Base-by-base conservation (phyloP, 495 filamentous ascomycete genomes). In the Penicillium cataractarum region DNA sequence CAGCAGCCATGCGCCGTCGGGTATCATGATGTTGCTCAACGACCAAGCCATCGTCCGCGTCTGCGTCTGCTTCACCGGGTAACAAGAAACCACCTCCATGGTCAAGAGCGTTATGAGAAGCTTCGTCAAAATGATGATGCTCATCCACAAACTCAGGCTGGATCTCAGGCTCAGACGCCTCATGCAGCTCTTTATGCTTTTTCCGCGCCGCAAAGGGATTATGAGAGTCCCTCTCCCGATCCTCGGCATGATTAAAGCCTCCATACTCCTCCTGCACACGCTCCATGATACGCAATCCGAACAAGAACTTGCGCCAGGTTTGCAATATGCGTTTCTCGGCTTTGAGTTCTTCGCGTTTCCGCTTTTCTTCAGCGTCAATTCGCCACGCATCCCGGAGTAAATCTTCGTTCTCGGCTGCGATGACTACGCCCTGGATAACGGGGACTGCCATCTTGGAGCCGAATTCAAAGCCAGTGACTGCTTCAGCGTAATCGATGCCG, bases 381-480 rank as follows among this genome's bases (percentile, higher is more conserved):
- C 86, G 81, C 83, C 96, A 91, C 61, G 93, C 90, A 70, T 95
- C 92, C 67, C 89, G 86, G 7, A 98, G 79, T 27, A 83, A 63
- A 7, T 87, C 86, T 65, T 90, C 86, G 65, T 96, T 83, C 71
- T 93, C 93, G 54, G 83, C 83, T 0, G 95, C 93, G 2, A 97
- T 81, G 0, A 99, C 92, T 0, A 98, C 92, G 0, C 96, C 95
- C 52, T 92, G 87, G 46, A 98, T 87, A 2, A 96, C 87, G 10
- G 95, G 95, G 19, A 97, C 91, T 9, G 95, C 96, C 83, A 94
- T 90, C 64, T 93, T 88, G 50, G 91, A 88, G 10, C 92, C 91
- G 76, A 99, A 99, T 73, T 99, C 95, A 76, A 99, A 99, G 4
- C 92, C 96, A 4, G 90, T 93, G 10, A 97, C 94, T 21, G 96